phyloP scores from a whole-genome alignment of 257 asterid genomes.

The Paulownia fortunei region DNA sequence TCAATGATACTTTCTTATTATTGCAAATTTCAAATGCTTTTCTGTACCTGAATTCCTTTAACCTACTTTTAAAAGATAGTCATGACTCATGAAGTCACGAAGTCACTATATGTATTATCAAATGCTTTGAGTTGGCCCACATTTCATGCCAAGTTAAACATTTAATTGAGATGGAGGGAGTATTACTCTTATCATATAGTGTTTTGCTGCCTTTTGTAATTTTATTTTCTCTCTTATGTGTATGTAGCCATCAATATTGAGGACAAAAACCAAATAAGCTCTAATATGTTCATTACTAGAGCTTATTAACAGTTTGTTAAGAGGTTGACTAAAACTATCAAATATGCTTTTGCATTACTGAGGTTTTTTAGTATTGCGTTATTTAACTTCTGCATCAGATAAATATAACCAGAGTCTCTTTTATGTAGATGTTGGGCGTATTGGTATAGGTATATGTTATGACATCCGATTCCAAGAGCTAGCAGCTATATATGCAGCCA shows the following conservation, averaged over 20 bases:
- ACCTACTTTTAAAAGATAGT: neutral
- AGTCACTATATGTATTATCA: slow-evolving; percentile 10
- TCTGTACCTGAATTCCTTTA: neutral
- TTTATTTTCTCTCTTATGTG: slow-evolving; percentile 6
- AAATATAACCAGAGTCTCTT: slow-evolving; percentile 30
- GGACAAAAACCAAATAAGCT: neutral
- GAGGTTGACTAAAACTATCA: slow-evolving; percentile 11
- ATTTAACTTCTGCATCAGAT: slow-evolving; percentile 22
- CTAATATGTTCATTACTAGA: neutral
- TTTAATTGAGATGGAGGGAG: slow-evolving; percentile 6
- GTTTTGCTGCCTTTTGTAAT: neutral
- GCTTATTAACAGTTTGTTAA: slow-evolving; percentile 8
- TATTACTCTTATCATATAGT: neutral
- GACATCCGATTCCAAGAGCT: slow-evolving; percentile 88
- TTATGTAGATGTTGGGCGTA: slow-evolving; percentile 79
- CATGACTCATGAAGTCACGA: slow-evolving; percentile 4
- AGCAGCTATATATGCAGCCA: slow-evolving; percentile 83
- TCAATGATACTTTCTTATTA: neutral
- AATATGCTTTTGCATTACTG: neutral
- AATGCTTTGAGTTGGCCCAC: slow-evolving; percentile 6
- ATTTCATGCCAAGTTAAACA: slow-evolving; percentile 10
- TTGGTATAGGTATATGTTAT: slow-evolving; percentile 88
- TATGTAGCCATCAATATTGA: neutral
- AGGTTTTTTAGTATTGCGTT: neutral
- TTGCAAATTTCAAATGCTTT: neutral